Percentiles rank a stretch among this genome's conserved stretches.
These are phyloP conservation scores for Dryadomyces sulphureus DNA, from an alignment of 2,329 filamentous ascomycete genomes.

Conservation along the genomic window DNA sequence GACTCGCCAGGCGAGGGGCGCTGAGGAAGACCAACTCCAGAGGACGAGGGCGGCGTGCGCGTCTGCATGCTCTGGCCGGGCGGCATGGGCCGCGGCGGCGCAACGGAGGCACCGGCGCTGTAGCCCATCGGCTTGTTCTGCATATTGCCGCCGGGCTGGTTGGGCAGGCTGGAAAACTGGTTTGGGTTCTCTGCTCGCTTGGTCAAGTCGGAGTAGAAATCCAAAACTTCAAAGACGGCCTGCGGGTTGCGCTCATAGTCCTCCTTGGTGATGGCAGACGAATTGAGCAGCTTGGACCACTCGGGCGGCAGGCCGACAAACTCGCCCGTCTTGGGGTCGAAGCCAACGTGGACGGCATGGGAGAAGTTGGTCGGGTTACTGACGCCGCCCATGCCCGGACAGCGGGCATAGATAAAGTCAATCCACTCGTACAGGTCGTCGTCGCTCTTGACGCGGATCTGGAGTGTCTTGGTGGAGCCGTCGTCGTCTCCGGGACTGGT, in stretches of 20 bases:
- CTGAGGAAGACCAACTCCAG: constrained; percentile 22
- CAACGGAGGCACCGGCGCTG: constrained; percentile 40
- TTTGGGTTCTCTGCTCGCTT: constrained; percentile 59
- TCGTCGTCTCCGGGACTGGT: constrained; percentile 66
- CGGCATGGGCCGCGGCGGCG: constrained; percentile 53
- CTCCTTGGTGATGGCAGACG: constrained; percentile 94
- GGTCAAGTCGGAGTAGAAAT: constrained; percentile 75
- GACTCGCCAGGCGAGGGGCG: constrained; percentile 30
- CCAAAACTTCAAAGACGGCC: constrained; percentile 65
- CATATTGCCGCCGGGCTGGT: constrained; percentile 41
- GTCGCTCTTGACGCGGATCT: constrained; percentile 87
- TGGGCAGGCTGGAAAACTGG: constrained; percentile 53
- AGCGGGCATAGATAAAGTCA: constrained; percentile 91
- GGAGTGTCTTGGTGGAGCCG: constrained; percentile 65
- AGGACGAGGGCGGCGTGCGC: constrained; percentile 20
- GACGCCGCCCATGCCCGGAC: constrained; percentile 93
- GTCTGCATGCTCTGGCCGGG: constrained; percentile 25
- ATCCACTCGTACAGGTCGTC: constrained; percentile 99
- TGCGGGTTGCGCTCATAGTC: constrained; percentile 96
- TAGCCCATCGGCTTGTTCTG: constrained; percentile 50
- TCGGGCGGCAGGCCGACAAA: constrained; percentile 90
- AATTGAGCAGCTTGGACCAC: constrained; percentile 93
- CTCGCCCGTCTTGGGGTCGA: constrained; percentile 86
- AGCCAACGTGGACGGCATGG: constrained; percentile 92
- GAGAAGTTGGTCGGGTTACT: constrained; percentile 98